Evolutionary conservation across 1,139 yeast species (phyloP), one percentile per base, ranked within the genome.

Genomic region (Scheffersomyces parashehatae): DNA sequence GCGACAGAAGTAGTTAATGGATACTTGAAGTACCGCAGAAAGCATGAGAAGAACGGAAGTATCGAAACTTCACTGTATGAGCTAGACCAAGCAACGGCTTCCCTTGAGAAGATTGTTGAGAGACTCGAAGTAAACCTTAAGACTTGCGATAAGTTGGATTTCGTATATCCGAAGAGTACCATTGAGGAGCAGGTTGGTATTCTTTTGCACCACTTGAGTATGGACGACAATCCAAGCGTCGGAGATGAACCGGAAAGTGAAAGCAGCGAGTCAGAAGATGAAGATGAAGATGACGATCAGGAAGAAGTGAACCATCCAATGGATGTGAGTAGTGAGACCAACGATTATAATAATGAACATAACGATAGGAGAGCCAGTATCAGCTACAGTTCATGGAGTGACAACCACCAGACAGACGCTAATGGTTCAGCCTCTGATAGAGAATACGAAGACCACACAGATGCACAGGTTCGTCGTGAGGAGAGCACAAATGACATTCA

Each of bases 141-240:
- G 4, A 56, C 52, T 35, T 69, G 79, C 47, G 58, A 60, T 3
- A 52, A 58, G 14, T 54, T 64, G 29, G 57, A 62, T 4, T 71
- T 71, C 45, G 52, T 48, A 8, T 64, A 57, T 46, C 72, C 76
- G 1, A 49, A 50, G 35, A 56, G 56, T 3, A 37, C 55, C 11
- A 47, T 68, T 1, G 54, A 57, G n/a, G 39, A 40, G 6, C 51
- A 55, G 37, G 37, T 57, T 4, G 36, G 28, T 4, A 13, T 32
- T n/a, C 35, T 31, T 14, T 13, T 31, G 15, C 26, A 20, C 26
- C 26, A 20, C 26, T 20, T 20, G 26, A 20, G 26, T 6, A 20
- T 20, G 9, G 26, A 20, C 8, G 26, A 20, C 8, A 20, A 20
- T 6, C 7, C 26, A 6, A 5, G n/a, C 38, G 14, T 37, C 37